phyloP scores from a whole-genome alignment of 148 eudicot species.

The Heliosperma pusillum region DNA sequence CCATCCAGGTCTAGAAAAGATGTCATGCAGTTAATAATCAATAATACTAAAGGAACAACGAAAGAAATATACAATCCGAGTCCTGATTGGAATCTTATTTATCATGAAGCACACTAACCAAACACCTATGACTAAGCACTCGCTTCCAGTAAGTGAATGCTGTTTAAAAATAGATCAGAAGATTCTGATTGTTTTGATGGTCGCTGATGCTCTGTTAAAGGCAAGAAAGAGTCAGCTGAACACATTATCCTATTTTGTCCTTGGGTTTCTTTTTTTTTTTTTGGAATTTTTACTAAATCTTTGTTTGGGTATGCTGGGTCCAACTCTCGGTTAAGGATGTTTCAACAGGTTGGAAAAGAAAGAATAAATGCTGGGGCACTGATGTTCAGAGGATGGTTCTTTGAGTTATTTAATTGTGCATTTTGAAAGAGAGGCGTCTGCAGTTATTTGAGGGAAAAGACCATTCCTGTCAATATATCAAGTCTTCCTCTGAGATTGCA shows the following conservation, averaged over 20 bases:
- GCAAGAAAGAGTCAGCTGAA: background rate
- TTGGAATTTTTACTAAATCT: background rate
- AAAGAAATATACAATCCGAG: background rate
- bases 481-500: background rate
- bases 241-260: constrained; percentile 2
- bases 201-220: background rate
- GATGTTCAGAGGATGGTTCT: background rate
- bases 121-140: background rate
- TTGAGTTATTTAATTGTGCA: background rate
- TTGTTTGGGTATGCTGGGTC: constrained; percentile 1
- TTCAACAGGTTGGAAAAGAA: background rate
- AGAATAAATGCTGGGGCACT: background rate
- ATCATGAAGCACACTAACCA: background rate
- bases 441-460: background rate
- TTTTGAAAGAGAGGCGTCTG: background rate
- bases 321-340: background rate
- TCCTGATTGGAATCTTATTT: background rate
- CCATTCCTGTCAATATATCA: background rate
- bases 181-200: background rate
- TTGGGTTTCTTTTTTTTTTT: background rate
- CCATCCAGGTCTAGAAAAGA: constrained; percentile 69
- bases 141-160: background rate
- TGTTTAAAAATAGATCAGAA: background rate
- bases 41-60: constrained; percentile 4
- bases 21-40: constrained; percentile 15